Evolutionary conservation across 2,329 filamentous ascomycete species (phyloP), one percentile per base, ranked within the genome.

Genomic region (Ophiognomonia clavigignenti-juglandacearum): DNA sequence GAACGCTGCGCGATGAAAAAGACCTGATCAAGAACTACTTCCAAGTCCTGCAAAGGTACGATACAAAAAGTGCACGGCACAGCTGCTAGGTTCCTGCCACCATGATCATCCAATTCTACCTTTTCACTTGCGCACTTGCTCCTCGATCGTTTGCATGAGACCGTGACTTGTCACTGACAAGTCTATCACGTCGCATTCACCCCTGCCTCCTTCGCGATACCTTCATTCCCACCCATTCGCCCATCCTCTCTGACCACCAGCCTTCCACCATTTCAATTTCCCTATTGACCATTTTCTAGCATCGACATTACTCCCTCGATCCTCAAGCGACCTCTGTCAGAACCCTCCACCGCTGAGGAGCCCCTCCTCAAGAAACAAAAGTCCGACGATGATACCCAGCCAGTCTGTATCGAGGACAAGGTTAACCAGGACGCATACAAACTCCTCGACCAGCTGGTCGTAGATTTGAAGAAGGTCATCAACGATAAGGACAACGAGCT

Each of bases 361-460:
- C 81, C 78, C 14, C 68, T 77, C 42, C 63, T 74, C 43, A 85
- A 85, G 63, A 74, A 81, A 36, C 77, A 80, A 56, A 83, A 80
- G 61, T 71, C 78, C 2, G 69, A 72, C 41, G 72, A 75, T 38
- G 61, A 9, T 36, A 58, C 62, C 27, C 57, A 65, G 29, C 52
- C 55, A n/a, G 56, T 56, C 16, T 74, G 71, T 51, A 75, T 83
- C 51, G 65, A 71, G 48, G 75, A 79, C 56, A 82, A 80, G 66
- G 67, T 78, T 42, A 61, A 65, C 20, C 65, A 68, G 40, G 70
- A 73, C 54, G 62, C 61, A 26, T 85, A 85, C 59, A 71, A 72
- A 22, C 75, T 77, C 53, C 66, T 90, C 37, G 83, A 86, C 23
- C 80, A 86, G 52, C 69, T 88, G 35, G 77, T 86, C 14, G 63